Evolutionary conservation across 2,329 filamentous ascomycete genomes (phyloP).

Genomic region (Nothophaeocryptopus gaeumannii): DNA sequence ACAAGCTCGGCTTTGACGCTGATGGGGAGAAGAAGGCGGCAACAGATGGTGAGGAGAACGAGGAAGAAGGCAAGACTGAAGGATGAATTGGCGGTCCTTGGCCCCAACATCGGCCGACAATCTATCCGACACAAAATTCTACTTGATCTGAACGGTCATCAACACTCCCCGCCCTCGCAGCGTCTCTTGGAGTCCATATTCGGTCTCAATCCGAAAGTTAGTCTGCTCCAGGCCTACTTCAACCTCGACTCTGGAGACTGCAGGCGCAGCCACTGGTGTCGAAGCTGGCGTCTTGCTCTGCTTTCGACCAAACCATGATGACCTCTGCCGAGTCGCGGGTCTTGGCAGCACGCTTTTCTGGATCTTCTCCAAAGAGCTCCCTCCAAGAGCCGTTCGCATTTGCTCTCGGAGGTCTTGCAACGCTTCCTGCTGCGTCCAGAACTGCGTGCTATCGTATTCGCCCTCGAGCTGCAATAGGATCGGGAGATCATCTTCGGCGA

Average conservation of each 20-base stretch:
- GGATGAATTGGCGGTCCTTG: background rate
- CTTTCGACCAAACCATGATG: slow-evolving; percentile 23
- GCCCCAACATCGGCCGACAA: background rate
- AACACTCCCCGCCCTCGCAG: slow-evolving; percentile 27
- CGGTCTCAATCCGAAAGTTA: slow-evolving; percentile 43
- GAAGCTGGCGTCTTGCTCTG: slow-evolving; percentile 13
- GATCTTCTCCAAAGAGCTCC: slow-evolving; percentile 3
- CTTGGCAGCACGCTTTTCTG: slow-evolving; percentile 10
- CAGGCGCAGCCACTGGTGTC: background rate
- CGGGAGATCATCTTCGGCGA: slow-evolving; percentile 25
- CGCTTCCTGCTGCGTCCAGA: slow-evolving; percentile 35
- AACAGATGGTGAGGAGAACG: no score
- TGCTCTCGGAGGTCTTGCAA: slow-evolving; percentile 27
- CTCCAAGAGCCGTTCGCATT: slow-evolving; percentile 20
- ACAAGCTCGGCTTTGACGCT: slow-evolving; percentile 76
- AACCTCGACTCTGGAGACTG: slow-evolving; percentile 21
- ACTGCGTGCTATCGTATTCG: slow-evolving; percentile 27
- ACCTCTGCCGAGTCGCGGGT: slow-evolving; percentile 12
- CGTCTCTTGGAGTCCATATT: slow-evolving; percentile 47
- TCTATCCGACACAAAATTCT: slow-evolving; percentile 2
- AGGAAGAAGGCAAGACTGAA: slow-evolving; percentile 1
- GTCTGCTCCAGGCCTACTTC: slow-evolving; percentile 39
- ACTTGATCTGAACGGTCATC: slow-evolving; percentile 25
- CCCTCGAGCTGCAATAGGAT: slow-evolving; percentile 31
- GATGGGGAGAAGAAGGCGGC: slow-evolving; percentile 61